Evolutionary conservation across 1,284 basidiomycete genomes (phyloP).

Genomic region (Sporisorium sorghi): DNA sequence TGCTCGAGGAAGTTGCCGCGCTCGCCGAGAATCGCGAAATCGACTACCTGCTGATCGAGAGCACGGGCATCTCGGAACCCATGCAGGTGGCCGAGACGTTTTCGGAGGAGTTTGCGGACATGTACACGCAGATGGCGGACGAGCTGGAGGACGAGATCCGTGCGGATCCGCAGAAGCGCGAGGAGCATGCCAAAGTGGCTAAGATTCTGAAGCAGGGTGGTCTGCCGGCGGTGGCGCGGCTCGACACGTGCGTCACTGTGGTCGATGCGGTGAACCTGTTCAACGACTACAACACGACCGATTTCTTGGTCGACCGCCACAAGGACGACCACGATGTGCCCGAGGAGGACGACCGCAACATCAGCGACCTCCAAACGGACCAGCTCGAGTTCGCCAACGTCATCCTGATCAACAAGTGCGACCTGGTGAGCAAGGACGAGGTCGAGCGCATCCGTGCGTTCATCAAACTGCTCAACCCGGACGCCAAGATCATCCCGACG

Average conservation of each 20-base stretch:
- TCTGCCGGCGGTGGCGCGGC: slow-evolving; percentile 68
- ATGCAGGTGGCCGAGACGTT: slow-evolving; percentile 71
- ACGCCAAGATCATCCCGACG: slow-evolving; percentile 69
- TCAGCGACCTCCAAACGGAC: slow-evolving; percentile 71
- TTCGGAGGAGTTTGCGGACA: slow-evolving; percentile 67
- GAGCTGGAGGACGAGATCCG: slow-evolving; percentile 50
- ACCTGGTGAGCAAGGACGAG: slow-evolving; percentile 66
- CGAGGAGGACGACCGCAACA: slow-evolving; percentile 72
- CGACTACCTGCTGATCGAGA: slow-evolving; percentile 72
- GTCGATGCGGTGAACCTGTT: slow-evolving; percentile 68
- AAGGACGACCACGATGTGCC: slow-evolving; percentile 55
- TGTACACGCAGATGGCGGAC: slow-evolving; percentile 65
- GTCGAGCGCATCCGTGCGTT: slow-evolving; percentile 68
- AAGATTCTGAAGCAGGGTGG: slow-evolving; percentile 71
- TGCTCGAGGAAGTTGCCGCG: slow-evolving; percentile 72
- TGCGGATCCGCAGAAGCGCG: slow-evolving; percentile 54
- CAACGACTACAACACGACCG: slow-evolving; percentile 71
- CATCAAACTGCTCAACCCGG: slow-evolving; percentile 71
- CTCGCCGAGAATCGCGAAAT: slow-evolving; percentile 70
- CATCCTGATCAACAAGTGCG: slow-evolving; percentile 71
- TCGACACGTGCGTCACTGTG: slow-evolving; percentile 62
- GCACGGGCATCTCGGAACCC: slow-evolving; percentile 71
- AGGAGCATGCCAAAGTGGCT: slow-evolving; percentile 66
- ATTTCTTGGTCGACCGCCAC: slow-evolving; percentile 71
- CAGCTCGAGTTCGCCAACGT: slow-evolving; percentile 72